These are phyloP conservation scores for Picochlorum sp. DNA, from an alignment of 139 green algal genomes.

Conservation along the genomic window DNA sequence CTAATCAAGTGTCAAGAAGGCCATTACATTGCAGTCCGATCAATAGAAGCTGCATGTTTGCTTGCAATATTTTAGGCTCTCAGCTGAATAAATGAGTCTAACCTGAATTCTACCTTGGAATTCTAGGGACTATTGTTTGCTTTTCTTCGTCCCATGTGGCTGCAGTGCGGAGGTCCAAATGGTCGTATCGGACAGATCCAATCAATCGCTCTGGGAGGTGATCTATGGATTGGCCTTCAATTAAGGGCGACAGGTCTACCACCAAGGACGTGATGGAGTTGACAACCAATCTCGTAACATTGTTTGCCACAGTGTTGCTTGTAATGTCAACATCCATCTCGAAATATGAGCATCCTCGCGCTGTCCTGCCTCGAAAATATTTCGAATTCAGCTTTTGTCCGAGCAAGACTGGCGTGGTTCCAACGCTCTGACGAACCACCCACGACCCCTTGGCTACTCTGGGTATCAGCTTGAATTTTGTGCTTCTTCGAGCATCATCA, in stretches of 20 bases:
- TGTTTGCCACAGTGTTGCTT: constrained; percentile 27
- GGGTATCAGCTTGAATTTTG: constrained; percentile 41
- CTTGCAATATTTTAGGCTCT: too few species aligned
- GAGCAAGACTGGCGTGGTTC: constrained; percentile 43
- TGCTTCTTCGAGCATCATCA: constrained; percentile 22
- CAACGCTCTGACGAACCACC: constrained; percentile 36
- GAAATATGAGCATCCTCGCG: constrained; percentile 22
- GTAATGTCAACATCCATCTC: constrained; percentile 46
- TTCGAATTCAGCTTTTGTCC: constrained; percentile 42
- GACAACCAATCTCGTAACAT: constrained; percentile 26
- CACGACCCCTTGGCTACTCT: constrained; percentile 18
- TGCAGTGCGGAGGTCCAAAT: constrained; percentile 25
- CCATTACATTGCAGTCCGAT: too few species aligned
- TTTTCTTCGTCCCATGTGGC: constrained; percentile 1
- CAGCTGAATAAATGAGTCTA: too few species aligned
- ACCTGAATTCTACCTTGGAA: not conserved
- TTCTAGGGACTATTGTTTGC: not conserved
- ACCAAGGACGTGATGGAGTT: constrained; percentile 36
- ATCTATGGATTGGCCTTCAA: constrained; percentile 32
- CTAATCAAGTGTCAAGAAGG: too few species aligned
- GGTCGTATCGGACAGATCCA: constrained; percentile 28
- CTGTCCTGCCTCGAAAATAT: constrained; percentile 26
- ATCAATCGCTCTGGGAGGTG: constrained; percentile 41
- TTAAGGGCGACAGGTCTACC: constrained; percentile 31
- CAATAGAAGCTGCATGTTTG: too few species aligned